Conservation (phyloP, 192 early-diverging fungal species). For the Lobosporangium transversale region DNA sequence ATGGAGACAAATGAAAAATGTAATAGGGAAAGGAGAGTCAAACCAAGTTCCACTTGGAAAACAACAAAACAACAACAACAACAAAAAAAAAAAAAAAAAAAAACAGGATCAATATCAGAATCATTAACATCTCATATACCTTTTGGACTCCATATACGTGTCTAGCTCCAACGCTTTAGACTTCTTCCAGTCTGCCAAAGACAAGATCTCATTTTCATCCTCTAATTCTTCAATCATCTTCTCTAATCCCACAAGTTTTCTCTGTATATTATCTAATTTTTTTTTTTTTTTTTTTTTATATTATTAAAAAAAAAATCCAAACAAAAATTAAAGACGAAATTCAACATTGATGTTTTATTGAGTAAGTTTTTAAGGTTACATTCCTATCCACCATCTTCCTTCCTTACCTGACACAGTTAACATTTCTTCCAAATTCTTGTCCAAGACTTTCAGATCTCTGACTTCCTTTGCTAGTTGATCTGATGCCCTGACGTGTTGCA, state of each 20-base stretch:
- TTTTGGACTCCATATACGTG: constrained; percentile 44
- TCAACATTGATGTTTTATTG: background rate
- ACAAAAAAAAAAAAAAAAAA: background rate
- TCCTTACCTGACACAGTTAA: constrained; percentile 20
- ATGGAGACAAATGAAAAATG: background rate
- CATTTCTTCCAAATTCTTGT: constrained; percentile 30
- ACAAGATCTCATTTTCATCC: constrained; percentile 14
- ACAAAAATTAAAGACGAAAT: background rate
- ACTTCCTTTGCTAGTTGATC: constrained; percentile 16
- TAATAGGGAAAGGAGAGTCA: background rate
- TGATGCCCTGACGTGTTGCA: constrained; percentile 17
- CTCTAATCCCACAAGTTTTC: constrained; percentile 32
- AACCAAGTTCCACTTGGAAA: too few relatives aligned
- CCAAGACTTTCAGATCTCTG: constrained; percentile 23
- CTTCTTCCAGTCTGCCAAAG: constrained; percentile 43
- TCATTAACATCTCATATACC: constrained; percentile 3
- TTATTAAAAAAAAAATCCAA: too few relatives aligned
- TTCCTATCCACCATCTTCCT: too few relatives aligned
- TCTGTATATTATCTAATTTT: constrained; percentile 48
- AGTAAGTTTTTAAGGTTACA: background rate
- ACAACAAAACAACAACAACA: background rate
- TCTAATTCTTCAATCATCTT: constrained; percentile 32
- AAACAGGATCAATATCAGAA: background rate
- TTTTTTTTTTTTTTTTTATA: too few relatives aligned
- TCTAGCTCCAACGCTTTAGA: constrained; percentile 25